Evolutionary conservation across 2,329 filamentous ascomycete genomes (phyloP), one percentile per base, ranked within the genome.

Genomic region (Fusarium zealandicum): DNA sequence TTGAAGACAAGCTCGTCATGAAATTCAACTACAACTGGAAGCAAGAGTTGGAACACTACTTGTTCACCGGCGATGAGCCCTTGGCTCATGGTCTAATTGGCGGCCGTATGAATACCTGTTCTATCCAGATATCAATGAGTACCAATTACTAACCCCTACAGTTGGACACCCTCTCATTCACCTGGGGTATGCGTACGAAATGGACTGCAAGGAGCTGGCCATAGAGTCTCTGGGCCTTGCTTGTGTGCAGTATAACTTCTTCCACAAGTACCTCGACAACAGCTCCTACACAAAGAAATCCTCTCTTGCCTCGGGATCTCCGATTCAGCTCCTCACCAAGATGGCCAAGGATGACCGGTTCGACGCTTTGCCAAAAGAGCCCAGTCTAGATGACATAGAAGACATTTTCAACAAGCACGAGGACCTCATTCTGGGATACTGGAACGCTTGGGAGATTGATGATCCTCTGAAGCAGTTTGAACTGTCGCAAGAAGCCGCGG

Each of bases 111-210:
- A 43, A 12, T 47, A 17, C 13, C 33, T 18, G 16, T 40, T 20
- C 14, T 28, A n/a, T 30, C 20, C 9, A n/a, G 13, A 6, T 41
- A 10, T 12, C 6, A 14, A 9, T 12, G n/a, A 13, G 9, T n/a
- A 35, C 44, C 48, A 27, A 55, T 54, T 7, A 43, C 66, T 72
- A 49, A 69, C 54, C 7, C 11, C 13, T 5, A 31, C 61, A 93
- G 90, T 96, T 56, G 93, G 89, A 14, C 91, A 97, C 67, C 90
- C 93, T 1, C 79, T 98, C n/a, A 95, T 98, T 53, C 95, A 98
- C 68, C 82, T 99, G 3, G 93, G 87, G n/a, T 97, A 96, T 70
- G 95, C 92, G 9, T 93, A 89, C 69, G 93, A 99, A 76, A 81
- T 98, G 66, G 85, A 90, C 57, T 95, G 84, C 64, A 89, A 88